phyloP scores from a whole-genome alignment of 1,139 yeast species.

The Candida tetrigidarum region DNA sequence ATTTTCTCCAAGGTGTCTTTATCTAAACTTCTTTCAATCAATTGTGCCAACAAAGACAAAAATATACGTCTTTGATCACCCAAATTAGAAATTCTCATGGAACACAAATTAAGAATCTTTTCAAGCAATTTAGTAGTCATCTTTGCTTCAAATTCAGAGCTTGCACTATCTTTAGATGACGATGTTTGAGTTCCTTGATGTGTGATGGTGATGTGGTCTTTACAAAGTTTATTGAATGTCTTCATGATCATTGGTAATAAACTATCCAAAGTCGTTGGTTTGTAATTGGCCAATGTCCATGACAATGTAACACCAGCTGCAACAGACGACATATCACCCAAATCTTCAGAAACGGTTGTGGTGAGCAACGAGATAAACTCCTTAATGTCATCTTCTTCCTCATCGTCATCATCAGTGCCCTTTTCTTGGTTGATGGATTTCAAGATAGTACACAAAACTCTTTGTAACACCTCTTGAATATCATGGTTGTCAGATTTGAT shows the following conservation, averaged over 20 bases:
- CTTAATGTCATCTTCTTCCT: slow-evolving; percentile 60
- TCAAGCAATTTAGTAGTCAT: slow-evolving; percentile 79
- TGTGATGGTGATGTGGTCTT: slow-evolving; percentile 81
- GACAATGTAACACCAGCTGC: slow-evolving; percentile 91
- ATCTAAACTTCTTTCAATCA: slow-evolving; percentile 88
- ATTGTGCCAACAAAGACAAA: slow-evolving; percentile 81
- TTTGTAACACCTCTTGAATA: slow-evolving; percentile 78
- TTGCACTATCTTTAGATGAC: slow-evolving; percentile 22
- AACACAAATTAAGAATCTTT: slow-evolving; percentile 75
- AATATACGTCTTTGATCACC: slow-evolving; percentile 95
- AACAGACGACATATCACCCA: slow-evolving; percentile 78
- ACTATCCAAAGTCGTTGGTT: slow-evolving; percentile 75
- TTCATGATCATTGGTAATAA: slow-evolving; percentile 79
- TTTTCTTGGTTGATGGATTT: slow-evolving; percentile 57
- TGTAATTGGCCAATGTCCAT: slow-evolving; percentile 77
- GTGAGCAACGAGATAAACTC: slow-evolving; percentile 65
- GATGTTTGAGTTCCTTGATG: slow-evolving; percentile 49
- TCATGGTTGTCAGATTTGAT: slow-evolving; percentile 84
- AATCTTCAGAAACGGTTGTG: slow-evolving; percentile 79
- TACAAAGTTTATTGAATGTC: slow-evolving; percentile 85
- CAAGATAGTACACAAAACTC: slow-evolving; percentile 69
- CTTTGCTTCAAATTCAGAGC: slow-evolving; percentile 69
- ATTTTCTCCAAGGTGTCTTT: slow-evolving; percentile 75
- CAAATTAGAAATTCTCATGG: slow-evolving; percentile 77
- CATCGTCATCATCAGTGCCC: slow-evolving; percentile 47